Percentiles rank a stretch among this genome's conserved stretches.
Conservation (phyloP, 805 yeast genomes). For the Helenozyma rhizophorensis region DNA sequence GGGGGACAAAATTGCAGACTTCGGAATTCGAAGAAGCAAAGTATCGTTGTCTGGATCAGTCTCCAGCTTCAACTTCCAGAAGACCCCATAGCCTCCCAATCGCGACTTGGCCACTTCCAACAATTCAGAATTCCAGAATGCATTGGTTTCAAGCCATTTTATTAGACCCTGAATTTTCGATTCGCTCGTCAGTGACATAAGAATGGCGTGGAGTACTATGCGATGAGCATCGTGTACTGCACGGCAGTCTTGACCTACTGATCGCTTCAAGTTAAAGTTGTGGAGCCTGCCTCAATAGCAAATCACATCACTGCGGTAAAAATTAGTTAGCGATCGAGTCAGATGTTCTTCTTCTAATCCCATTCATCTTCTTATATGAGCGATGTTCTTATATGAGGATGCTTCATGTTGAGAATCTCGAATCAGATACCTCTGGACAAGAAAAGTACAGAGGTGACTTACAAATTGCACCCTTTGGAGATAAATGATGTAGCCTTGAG, state of each 20-base stretch:
- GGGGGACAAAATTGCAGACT: constrained; percentile 52
- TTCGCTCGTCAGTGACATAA: constrained; percentile 17
- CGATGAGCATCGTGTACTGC: constrained; percentile 16
- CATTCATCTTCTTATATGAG: no score
- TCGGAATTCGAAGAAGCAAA: constrained; percentile 56
- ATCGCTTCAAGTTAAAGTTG: no score
- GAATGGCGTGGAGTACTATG: neutral
- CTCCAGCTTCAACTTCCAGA: constrained; percentile 35
- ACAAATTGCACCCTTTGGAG: no score
- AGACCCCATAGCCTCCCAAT: constrained; percentile 72
- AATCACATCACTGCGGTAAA: neutral
- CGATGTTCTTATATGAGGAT: no score
- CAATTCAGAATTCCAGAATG: constrained; percentile 51
- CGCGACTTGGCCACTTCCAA: constrained; percentile 40
- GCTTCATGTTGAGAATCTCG: no score
- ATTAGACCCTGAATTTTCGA: constrained; percentile 24
- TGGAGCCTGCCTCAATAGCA: no score
- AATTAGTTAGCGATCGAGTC: no score
- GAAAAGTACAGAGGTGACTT: no score
- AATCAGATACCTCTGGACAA: no score
- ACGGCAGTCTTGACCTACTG: no score
- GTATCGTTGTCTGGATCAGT: constrained; percentile 22
- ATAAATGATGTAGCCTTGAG: no score
- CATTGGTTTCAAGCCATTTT: constrained; percentile 55
- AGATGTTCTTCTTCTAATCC: no score